Evolutionary conservation across 2,329 filamentous ascomycete species (phyloP), one percentile per base, ranked within the genome.

Genomic region (Acarospora socialis): DNA sequence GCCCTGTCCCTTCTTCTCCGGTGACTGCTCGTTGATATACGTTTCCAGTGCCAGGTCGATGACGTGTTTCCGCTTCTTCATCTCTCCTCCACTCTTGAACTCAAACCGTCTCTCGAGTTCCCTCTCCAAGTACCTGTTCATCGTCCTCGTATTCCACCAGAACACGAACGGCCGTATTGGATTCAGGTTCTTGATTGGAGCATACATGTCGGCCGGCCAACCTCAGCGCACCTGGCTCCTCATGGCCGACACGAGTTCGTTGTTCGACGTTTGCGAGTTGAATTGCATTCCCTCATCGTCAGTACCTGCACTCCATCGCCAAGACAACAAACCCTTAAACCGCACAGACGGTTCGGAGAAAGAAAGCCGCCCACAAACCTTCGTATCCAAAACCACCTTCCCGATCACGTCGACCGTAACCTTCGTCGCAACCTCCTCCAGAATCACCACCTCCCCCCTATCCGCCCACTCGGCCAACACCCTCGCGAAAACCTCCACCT

Each of bases 401-500:
- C 36, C 36, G 24, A 39, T 39, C 8, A 39, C 22, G 20, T 39
- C 33, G 14, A 39, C 21, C n/a, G 33, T 32, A 3, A 36, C 13
- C 10, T 26, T 26, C 10, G 21, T 24, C 10, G 32, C 25, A 7
- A 16, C 20, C 4, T 28, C 23, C 13, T 38, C 33, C 17, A 38
- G 20, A 3, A 53, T 43, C 35, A 63, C 60, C 1, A 60, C 35
- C 4, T 52, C 45, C 14, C 52, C 44, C 10, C 46, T 46, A 21
- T 46, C 38, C 8, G 56, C 57, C 30, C 54, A 48, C 18, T 48
- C 28, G 3, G 46, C 43, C 28, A 63, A 50, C 9, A 54, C 49
- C 1, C 43, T 39, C 2, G 46, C 41, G 27, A 54, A 57, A 2
- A 46, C 36, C 40, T 50, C 45, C 4, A 46, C 43, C 18, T 57